Conservation (phyloP, 768 basidiomycete genomes). For the Boletus reticuloceps region DNA sequence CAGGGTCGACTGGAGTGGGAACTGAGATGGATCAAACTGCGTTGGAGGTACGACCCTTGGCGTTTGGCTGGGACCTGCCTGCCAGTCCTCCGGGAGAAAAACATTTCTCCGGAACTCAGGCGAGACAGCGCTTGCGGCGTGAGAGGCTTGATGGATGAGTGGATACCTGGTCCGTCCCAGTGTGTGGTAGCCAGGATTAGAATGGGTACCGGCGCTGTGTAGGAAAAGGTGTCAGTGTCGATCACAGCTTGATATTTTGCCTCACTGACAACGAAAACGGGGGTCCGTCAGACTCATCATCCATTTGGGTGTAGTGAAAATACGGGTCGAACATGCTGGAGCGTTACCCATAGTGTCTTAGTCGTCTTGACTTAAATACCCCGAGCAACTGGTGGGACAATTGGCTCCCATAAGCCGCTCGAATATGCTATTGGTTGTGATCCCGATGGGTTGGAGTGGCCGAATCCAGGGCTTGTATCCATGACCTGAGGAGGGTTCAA, state of each 20-base stretch:
- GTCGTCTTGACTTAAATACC: slow-evolving; percentile 9
- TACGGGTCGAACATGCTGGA: slow-evolving; percentile 7
- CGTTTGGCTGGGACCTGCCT: neutral
- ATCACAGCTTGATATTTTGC: neutral
- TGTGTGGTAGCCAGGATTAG: neutral
- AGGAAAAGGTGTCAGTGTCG: slow-evolving; percentile 4
- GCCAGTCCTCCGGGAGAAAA: neutral
- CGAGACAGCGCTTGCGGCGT: neutral
- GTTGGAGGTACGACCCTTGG: neutral
- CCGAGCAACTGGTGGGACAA: neutral
- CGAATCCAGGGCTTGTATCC: slow-evolving; percentile 5
- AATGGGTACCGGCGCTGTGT: slow-evolving; percentile 2
- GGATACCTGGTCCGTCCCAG: neutral
- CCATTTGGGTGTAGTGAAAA: neutral
- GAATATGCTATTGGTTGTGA: neutral
- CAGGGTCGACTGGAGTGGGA: neutral
- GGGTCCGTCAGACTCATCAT: neutral
- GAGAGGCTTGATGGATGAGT: neutral
- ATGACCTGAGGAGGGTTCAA: neutral
- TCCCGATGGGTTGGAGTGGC: neutral
- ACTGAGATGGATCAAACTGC: neutral
- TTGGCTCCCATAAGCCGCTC: slow-evolving; percentile 10
- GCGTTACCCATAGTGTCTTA: neutral
- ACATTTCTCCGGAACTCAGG: neutral
- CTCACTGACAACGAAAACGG: slow-evolving; percentile 12